phyloP scores from a whole-genome alignment of 2,329 filamentous ascomycete species.

The Neonectria faginata region DNA sequence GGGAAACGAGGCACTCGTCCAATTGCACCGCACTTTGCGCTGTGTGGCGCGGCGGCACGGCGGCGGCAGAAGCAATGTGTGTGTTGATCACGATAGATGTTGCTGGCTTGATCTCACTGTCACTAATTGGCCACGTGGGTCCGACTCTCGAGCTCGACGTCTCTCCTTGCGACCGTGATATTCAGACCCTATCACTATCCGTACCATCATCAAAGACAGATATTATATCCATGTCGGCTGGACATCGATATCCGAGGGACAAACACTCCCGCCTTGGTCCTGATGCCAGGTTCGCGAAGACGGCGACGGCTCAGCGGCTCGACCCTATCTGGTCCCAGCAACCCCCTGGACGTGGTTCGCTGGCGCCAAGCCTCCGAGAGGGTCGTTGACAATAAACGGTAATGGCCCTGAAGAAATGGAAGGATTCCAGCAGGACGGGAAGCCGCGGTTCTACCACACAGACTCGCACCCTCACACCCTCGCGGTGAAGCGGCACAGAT shows the following conservation, averaged over 20 bases:
- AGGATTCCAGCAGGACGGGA: constrained; percentile 9
- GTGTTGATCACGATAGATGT: neutral
- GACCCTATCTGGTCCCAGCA: neutral
- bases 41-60: constrained; percentile 18
- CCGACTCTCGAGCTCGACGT: neutral
- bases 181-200: neutral
- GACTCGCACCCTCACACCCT: constrained; percentile 14
- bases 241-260: constrained; percentile 14
- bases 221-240: constrained; percentile 1
- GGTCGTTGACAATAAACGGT: constrained; percentile 20
- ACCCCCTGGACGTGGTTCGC: constrained; percentile 1
- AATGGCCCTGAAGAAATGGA: constrained; percentile 18
- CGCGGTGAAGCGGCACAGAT: constrained; percentile 5
- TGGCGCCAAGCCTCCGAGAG: constrained; percentile 1
- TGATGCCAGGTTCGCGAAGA: constrained; percentile 1
- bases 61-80: constrained; percentile 13
- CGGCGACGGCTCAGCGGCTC: neutral
- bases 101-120: neutral
- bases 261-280: constrained; percentile 6
- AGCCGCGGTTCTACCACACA: constrained; percentile 6
- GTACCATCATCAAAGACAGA: neutral
- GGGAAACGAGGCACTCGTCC: constrained; percentile 15
- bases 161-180: neutral
- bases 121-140: neutral
- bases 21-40: constrained; percentile 3